Conservation (phyloP, 345 rosid genomes). For the Salix brachista region DNA sequence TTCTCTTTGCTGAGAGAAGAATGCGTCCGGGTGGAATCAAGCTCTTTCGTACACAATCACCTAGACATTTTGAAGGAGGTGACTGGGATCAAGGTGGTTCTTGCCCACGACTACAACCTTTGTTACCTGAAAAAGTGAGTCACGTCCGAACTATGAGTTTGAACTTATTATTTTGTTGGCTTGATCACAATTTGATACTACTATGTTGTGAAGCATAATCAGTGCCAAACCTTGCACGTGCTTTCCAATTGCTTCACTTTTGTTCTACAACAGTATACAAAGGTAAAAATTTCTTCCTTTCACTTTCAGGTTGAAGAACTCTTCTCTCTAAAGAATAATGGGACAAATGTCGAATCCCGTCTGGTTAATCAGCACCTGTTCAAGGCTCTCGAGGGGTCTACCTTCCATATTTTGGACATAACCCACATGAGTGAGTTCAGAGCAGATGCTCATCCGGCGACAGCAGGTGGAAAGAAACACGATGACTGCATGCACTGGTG, state of each 20-base stretch:
- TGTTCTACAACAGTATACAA: background rate
- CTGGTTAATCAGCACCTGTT: constrained; percentile 61
- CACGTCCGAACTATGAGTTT: background rate
- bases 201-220: background rate
- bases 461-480: constrained; percentile 80
- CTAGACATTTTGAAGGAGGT: constrained; percentile 98
- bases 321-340: constrained; percentile 57
- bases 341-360: constrained; percentile 74
- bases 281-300: background rate
- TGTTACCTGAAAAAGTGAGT: constrained; percentile 58
- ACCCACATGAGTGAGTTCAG: constrained; percentile 84
- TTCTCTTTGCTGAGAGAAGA: constrained; percentile 41
- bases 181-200: background rate
- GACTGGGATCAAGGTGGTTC: constrained; percentile 98
- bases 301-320: constrained; percentile 60
- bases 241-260: background rate
- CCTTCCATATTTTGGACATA: constrained; percentile 63
- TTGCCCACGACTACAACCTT: constrained; percentile 55
- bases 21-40: constrained; percentile 42
- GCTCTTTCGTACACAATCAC: constrained; percentile 77
- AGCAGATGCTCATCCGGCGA: constrained; percentile 88
- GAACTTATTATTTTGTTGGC: background rate
- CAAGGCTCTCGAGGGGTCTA: constrained; percentile 45
- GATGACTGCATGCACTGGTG: constrained; percentile 99
- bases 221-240: background rate